A percentile compares a stretch with the other conserved stretches of the same genome.
Evolutionary conservation across 106 monocot genomes (phyloP).

Genomic region (Dioscorea zingiberensis): DNA sequence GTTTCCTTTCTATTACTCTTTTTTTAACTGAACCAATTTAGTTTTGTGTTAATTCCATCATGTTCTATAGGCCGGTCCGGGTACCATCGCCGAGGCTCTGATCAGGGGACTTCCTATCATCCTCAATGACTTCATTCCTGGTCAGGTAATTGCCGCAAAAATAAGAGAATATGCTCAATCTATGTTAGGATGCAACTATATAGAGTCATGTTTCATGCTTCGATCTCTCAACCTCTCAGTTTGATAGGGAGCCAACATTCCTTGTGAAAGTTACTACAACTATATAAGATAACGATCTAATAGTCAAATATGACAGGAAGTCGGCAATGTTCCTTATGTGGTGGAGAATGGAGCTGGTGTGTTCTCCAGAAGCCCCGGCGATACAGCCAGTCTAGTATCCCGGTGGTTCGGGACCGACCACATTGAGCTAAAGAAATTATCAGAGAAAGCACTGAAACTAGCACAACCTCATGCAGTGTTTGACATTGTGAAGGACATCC

Average conservation of each 20-base stretch:
- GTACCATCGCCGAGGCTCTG: conserved; percentile 55
- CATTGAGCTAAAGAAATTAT: conserved; percentile 28
- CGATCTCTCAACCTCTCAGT: no score
- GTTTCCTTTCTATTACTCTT: background rate
- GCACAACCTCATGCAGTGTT: conserved; percentile 58
- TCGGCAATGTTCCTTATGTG: conserved; percentile 55
- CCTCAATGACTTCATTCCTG: conserved; percentile 68
- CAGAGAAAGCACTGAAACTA: conserved; percentile 37
- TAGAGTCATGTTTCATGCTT: no score
- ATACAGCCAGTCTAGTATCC: conserved; percentile 36
- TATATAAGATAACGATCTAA: background rate
- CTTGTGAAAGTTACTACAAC: no score
- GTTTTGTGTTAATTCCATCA: background rate
- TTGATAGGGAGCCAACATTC: no score
- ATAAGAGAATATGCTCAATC: background rate
- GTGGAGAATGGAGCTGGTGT: conserved; percentile 56
- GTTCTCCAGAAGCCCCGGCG: conserved; percentile 43
- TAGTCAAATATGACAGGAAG: conserved; percentile 22
- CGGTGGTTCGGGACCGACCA: conserved; percentile 40
- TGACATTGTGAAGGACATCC: conserved; percentile 53
- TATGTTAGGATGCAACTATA: no score
- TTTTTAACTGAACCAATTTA: background rate
- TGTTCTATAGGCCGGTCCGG: conserved; percentile 43
- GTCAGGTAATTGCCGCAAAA: conserved; percentile 23
- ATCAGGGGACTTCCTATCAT: conserved; percentile 59